A percentile compares a stretch with the other conserved stretches of the same genome.
These are phyloP conservation scores for Ceratobasidium sp. DNA, from an alignment of 1,284 basidiomycete species.

Conservation along the genomic window DNA sequence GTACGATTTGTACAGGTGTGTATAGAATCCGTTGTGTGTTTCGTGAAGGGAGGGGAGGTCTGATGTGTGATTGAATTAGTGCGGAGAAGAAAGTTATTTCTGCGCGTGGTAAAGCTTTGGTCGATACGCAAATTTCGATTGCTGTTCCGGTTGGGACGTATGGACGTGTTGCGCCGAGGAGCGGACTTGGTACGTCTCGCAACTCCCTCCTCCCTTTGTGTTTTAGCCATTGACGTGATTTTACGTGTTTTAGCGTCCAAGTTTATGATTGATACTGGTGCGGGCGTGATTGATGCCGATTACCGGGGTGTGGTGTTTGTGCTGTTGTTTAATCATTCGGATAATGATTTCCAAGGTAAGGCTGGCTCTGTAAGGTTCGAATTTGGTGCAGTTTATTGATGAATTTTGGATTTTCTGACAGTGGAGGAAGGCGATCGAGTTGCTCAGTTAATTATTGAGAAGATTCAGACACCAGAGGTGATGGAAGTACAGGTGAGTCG, in stretches of 20 bases:
- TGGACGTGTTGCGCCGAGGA: constrained; percentile 94
- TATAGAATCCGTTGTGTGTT: constrained; percentile 46
- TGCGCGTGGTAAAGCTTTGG: constrained; percentile 87
- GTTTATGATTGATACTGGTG: constrained; percentile 96
- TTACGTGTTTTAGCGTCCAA: constrained; percentile 80
- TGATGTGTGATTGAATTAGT: constrained; percentile 56
- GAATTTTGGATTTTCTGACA: constrained; percentile 57
- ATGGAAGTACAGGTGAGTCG: constrained; percentile 83
- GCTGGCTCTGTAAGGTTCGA: constrained; percentile 46
- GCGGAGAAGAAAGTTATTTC: constrained; percentile 84
- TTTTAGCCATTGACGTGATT: neutral
- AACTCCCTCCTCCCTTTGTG: no score
- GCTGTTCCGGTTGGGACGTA: constrained; percentile 94
- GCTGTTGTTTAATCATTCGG: constrained; percentile 93
- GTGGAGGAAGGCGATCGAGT: constrained; percentile 93
- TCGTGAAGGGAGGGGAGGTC: no score
- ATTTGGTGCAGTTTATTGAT: neutral
- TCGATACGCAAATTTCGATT: constrained; percentile 92
- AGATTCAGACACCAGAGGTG: constrained; percentile 87
- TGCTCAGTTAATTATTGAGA: constrained; percentile 94
- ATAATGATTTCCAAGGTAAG: constrained; percentile 87
- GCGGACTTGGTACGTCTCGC: constrained; percentile 88
- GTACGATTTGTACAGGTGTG: constrained; percentile 92
- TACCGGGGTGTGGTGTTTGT: constrained; percentile 94
- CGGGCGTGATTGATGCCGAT: constrained; percentile 96